A percentile compares a stretch with the other conserved stretches of the same genome.
Conservation (phyloP, 2,329 filamentous ascomycete species). For the Colletotrichum spaethianum region DNA sequence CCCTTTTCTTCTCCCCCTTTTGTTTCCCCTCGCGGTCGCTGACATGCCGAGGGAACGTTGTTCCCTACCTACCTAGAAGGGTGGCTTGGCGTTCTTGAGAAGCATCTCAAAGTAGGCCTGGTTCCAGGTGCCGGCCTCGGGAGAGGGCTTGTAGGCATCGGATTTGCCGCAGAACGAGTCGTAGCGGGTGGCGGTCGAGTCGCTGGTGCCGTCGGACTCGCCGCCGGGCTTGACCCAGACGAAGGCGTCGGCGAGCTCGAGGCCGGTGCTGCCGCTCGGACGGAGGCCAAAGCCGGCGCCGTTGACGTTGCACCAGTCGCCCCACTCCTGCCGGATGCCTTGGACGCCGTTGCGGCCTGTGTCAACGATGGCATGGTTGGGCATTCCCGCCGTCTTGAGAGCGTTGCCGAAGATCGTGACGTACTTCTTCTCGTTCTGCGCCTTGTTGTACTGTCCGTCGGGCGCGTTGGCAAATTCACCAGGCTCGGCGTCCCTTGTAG, state of each 20-base stretch:
- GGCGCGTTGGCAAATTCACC: slow-evolving; percentile 59
- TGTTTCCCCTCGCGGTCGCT: not conserved
- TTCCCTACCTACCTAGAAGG: slow-evolving; percentile 17
- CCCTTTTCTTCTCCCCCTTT: not conserved
- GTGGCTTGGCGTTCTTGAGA: slow-evolving; percentile 43
- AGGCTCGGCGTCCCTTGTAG: slow-evolving; percentile 48
- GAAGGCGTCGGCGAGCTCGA: slow-evolving; percentile 71
- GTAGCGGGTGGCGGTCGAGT: slow-evolving; percentile 52
- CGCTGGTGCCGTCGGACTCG: slow-evolving; percentile 62
- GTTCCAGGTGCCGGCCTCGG: slow-evolving; percentile 65
- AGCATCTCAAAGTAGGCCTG: slow-evolving; percentile 47
- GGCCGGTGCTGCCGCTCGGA: slow-evolving; percentile 70
- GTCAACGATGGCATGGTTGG: slow-evolving; percentile 60
- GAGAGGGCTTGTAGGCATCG: slow-evolving; percentile 63
- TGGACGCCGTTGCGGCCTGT: slow-evolving; percentile 58
- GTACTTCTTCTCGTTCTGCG: slow-evolving; percentile 60
- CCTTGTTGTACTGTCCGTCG: slow-evolving; percentile 57
- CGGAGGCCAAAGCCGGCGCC: slow-evolving; percentile 73
- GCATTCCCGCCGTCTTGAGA: slow-evolving; percentile 56
- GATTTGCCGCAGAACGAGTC: slow-evolving; percentile 56
- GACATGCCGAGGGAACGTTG: not conserved
- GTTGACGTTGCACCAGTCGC: slow-evolving; percentile 73
- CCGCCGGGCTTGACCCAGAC: slow-evolving; percentile 78
- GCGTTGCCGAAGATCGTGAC: slow-evolving; percentile 56
- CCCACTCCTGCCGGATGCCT: slow-evolving; percentile 60